Evolutionary conservation across 208 protist genomes (phyloP).

Genomic region (Wallacemonas rigidus): DNA sequence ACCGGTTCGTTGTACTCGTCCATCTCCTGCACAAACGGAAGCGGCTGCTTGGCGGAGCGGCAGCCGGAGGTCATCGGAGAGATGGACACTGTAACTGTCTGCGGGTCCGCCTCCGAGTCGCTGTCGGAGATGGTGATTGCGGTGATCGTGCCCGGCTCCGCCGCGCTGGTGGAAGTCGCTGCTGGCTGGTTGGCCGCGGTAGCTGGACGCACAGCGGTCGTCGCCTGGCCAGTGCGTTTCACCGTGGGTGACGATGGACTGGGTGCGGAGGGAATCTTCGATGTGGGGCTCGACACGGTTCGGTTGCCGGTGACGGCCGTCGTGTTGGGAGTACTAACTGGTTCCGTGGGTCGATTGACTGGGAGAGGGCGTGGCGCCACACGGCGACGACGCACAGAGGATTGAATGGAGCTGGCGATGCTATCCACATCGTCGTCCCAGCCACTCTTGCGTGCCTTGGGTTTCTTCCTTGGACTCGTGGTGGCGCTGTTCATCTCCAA

Average conservation of each 20-base stretch:
- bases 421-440: slow-evolving; percentile 23
- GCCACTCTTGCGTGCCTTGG: slow-evolving; percentile 1
- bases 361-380: slow-evolving; percentile 19
- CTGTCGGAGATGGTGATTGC: slow-evolving; percentile 31
- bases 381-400: slow-evolving; percentile 19
- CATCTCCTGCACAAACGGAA: background rate
- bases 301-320: background rate
- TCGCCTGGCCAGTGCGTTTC: background rate
- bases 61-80: slow-evolving; percentile 25
- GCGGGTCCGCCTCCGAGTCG: slow-evolving; percentile 20
- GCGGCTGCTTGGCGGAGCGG: slow-evolving; percentile 10
- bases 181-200: too few species aligned
- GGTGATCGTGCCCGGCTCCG: slow-evolving; percentile 15
- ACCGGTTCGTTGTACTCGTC: slow-evolving; percentile 21
- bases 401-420: slow-evolving; percentile 25
- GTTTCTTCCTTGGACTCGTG: slow-evolving; percentile 2
- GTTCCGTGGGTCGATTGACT: background rate
- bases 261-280: slow-evolving; percentile 9
- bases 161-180: too few species aligned
- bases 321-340: background rate
- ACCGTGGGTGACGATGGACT: background rate
- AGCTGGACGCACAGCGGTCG: too few species aligned
- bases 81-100: slow-evolving; percentile 20
- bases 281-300: background rate
- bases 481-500: background rate